phyloP scores from a whole-genome alignment of 768 basidiomycete genomes.

The Auricularia sp. region DNA sequence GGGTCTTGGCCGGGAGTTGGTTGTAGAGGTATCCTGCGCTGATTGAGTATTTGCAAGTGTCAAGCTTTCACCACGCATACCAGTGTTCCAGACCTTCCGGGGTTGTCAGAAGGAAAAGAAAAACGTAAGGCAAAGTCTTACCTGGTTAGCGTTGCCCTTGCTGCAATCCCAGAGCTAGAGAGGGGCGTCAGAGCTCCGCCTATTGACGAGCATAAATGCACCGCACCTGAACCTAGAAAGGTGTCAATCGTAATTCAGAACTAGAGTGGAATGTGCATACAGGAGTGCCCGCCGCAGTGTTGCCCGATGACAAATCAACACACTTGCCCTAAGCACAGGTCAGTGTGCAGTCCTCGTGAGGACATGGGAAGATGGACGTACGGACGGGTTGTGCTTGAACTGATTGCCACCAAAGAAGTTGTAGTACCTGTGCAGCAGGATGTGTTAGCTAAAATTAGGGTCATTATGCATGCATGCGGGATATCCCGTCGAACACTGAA shows the following conservation, averaged over 20 bases:
- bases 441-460: not conserved
- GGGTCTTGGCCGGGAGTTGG: constrained; percentile 25
- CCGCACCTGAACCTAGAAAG: constrained; percentile 1
- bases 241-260: not conserved
- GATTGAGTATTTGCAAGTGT: too few relatives aligned
- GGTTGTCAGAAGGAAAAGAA: too few relatives aligned
- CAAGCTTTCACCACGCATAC: too few relatives aligned
- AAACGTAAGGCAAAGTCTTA: not conserved
- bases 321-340: constrained; percentile 34
- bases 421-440: not conserved
- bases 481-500: too few relatives aligned
- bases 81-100: constrained; percentile 31
- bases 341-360: constrained; percentile 17
- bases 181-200: not conserved
- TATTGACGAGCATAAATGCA: constrained; percentile 28
- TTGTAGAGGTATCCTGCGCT: constrained; percentile 29
- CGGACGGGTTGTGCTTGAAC: not conserved
- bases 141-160: constrained; percentile 34
- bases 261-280: constrained; percentile 19
- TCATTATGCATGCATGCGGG: not conserved
- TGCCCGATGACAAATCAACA: constrained; percentile 36
- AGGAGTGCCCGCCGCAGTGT: constrained; percentile 28
- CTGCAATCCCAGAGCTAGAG: constrained; percentile 30
- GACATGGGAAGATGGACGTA: not conserved
- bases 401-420: not conserved